These are phyloP conservation scores for Pisolithus sp. DNA, from an alignment of 768 basidiomycete species.

Conservation along the genomic window DNA sequence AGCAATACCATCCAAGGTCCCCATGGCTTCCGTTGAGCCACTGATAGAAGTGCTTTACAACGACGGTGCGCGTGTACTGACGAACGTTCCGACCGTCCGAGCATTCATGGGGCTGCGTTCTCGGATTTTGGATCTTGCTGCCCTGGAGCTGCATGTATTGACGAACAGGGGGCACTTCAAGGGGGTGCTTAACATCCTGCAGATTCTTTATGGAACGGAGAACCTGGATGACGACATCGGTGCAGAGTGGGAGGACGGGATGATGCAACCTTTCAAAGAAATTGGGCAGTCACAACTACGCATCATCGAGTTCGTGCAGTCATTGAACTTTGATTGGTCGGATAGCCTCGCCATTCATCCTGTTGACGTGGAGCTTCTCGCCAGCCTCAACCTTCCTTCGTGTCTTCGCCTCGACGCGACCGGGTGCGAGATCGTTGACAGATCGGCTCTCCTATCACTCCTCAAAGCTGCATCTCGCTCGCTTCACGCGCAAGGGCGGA, in stretches of 20 bases:
- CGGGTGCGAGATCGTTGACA: constrained; percentile 82
- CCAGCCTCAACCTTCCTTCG: constrained; percentile 57
- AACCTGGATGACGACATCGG: constrained; percentile 34
- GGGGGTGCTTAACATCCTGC: constrained; percentile 65
- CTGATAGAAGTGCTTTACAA: constrained; percentile 55
- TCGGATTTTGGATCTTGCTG: constrained; percentile 77
- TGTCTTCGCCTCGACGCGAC: constrained; percentile 62
- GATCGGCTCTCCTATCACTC: constrained; percentile 63
- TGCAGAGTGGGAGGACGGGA: constrained; percentile 37
- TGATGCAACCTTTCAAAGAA: constrained; percentile 54
- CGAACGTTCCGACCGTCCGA: constrained; percentile 61
- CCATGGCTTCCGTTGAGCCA: constrained; percentile 42
- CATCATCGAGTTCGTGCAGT: constrained; percentile 84
- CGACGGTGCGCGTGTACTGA: constrained; percentile 63
- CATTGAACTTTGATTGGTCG: constrained; percentile 82
- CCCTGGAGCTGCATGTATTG: constrained; percentile 83
- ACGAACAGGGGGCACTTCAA: constrained; percentile 74
- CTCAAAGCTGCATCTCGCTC: constrained; percentile 53
- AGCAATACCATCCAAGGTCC: constrained; percentile 60
- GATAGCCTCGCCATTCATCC: constrained; percentile 61
- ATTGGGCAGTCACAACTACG: constrained; percentile 78
- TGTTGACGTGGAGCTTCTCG: constrained; percentile 57
- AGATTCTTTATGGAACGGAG: constrained; percentile 73
- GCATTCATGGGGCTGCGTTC: constrained; percentile 81
- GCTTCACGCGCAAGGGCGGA: constrained; percentile 60